Evolutionary conservation across 2,329 filamentous ascomycete genomes (phyloP), one percentile per base, ranked within the genome.

Genomic region (Tolypocladium pustulatum): DNA sequence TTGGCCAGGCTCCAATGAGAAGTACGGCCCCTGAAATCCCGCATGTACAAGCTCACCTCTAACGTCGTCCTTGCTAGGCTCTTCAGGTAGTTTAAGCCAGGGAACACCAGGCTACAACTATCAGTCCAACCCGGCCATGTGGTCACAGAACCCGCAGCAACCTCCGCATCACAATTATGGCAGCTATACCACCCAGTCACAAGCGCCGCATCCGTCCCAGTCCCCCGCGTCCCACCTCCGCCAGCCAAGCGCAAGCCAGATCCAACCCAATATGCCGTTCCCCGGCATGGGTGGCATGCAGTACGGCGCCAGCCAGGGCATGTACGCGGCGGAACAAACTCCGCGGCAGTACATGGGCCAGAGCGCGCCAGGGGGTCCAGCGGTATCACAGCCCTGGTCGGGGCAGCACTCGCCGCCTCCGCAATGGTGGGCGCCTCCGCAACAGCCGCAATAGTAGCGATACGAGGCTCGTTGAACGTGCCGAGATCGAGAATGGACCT

Each of bases 1-100:
- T 91, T 69, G 82, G 82, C 36, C 88, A 90, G 69, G 87, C 90
- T 30, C 85, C 78, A 30, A 85, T 91, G 71, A 84, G 89, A 73
- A 81, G 82, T 68, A 86, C 88, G 75, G 82, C 83, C 63, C 83
- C 62, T 83, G 64, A 57, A 67, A 62, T 65, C 68, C 71, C 65
- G 73, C 71, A 73, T 82, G 10, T 22, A 4, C 15, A 4, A 22
- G n/a, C 30, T 52, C 32, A 22, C 30, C 49, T 32, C 49, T 52
- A 36, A 52, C 49, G 9, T 4, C 22, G 49, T 15, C 20, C 9
- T 22, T 52, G 20, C 30, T 83, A 69, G 80, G 79, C 57, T 77
- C 83, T 52, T 74, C 80, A 8, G 77, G 75, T 55, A 78, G 70
- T 64, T 75, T 85, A 69, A 77, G 71, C 65, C 85, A 78, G 67